Evolutionary conservation across 306 rosid genomes (phyloP).

Genomic region (Fragaria nilgerrensis): DNA sequence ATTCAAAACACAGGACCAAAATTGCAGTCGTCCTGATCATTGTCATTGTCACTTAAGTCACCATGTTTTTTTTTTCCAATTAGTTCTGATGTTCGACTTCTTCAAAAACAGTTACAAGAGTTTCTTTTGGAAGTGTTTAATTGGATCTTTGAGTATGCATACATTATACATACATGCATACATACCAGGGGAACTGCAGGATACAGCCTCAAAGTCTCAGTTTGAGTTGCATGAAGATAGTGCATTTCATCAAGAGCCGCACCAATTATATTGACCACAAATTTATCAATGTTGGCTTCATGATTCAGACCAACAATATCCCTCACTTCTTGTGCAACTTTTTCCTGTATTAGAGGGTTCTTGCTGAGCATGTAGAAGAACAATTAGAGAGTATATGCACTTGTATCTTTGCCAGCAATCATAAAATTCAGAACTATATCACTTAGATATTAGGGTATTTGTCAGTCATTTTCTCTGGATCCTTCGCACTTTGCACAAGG

Average conservation of each 20-base stretch:
- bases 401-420: conserved; percentile 77
- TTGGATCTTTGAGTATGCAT: not conserved
- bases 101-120: not conserved
- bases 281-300: conserved; percentile 39
- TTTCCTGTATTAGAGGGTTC: conserved; percentile 20
- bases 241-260: conserved; percentile 65
- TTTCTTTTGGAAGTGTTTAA: not conserved
- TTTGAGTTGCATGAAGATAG: conserved; percentile 69
- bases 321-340: conserved; percentile 47
- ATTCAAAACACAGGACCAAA: not conserved
- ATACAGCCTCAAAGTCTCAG: conserved; percentile 77
- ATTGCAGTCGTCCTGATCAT: not conserved
- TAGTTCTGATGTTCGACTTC: not conserved
- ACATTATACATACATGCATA: conserved; percentile 13
- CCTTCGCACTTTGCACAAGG: conserved; percentile 59
- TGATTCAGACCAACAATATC: conserved; percentile 37
- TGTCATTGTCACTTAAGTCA: not conserved
- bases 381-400: conserved; percentile 74
- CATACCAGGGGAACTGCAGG: conserved; percentile 58
- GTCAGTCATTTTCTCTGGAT: conserved; percentile 54
- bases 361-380: not conserved
- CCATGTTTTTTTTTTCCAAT: not conserved
- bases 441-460: conserved; percentile 35
- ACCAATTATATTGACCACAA: conserved; percentile 44
- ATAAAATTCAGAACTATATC: conserved; percentile 68